phyloP scores from a whole-genome alignment of 768 basidiomycete genomes.

The Mycena floridula region DNA sequence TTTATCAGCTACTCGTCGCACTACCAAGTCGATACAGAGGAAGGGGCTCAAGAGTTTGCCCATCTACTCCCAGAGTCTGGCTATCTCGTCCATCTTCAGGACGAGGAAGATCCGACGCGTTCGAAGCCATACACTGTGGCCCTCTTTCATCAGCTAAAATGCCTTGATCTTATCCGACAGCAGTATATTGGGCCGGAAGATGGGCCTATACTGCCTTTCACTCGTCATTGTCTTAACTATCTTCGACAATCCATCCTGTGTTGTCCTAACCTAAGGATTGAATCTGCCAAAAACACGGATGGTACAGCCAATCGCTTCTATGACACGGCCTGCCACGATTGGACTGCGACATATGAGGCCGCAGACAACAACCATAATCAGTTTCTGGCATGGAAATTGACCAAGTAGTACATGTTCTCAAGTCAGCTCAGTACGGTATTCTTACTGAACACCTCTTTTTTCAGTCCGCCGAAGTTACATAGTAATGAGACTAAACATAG shows the following conservation, averaged over 20 bases:
- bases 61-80: conserved; percentile 24
- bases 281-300: conserved; percentile 8
- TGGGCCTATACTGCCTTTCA: conserved; percentile 5
- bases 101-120: conserved; percentile 5
- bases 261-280: conserved; percentile 13
- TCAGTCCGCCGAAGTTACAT: too few species aligned
- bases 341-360: conserved; percentile 12
- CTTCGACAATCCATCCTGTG: conserved; percentile 23
- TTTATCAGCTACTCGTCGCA: not conserved
- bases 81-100: conserved; percentile 20
- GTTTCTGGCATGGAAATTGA: too few species aligned
- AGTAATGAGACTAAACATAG: too few species aligned
- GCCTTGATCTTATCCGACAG: conserved; percentile 27
- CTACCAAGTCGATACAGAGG: not conserved
- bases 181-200: conserved; percentile 10
- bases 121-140: conserved; percentile 24
- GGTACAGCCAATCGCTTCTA: conserved; percentile 8
- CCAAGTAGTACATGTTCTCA: too few species aligned
- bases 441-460: too few species aligned
- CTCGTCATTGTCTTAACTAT: conserved; percentile 24
- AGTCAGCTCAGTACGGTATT: too few species aligned
- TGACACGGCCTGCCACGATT: conserved; percentile 10
- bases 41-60: conserved; percentile 18
- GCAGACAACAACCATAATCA: too few species aligned
- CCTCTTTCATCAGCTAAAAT: conserved; percentile 34